Evolutionary conservation across 225 moss, liverwort and hornwort species (phyloP), one percentile per base, ranked within the genome.

Genomic region (Neckera pumila): DNA sequence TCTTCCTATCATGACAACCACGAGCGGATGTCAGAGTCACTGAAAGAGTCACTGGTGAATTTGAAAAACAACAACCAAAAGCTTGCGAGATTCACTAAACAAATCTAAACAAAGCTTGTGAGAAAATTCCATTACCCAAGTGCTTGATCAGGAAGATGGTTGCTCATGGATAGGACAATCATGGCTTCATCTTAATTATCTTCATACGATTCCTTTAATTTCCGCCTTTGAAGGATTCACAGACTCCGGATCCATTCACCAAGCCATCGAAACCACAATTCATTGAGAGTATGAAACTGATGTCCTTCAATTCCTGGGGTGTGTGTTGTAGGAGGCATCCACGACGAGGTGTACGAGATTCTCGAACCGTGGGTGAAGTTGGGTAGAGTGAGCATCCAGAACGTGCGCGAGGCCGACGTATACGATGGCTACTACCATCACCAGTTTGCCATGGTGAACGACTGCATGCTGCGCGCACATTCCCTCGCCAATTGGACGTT

Each of bases 391-490:
- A 87, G 54, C 21, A 76, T 93, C 57, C 79, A 92, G 31, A 91
- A 93, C 5, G 16, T 90, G 58, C 70, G 80, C 7, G 79, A 85
- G 58, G 56, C 75, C 10, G 57, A 54, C 0, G 30, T 88, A 11
- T 93, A 91, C 3, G 61, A 92, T 6, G 89, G 85, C 23, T 90
- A 86, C 79, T 81, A 86, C 23, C 76, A 88, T 8, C 84, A 92
- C 87, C 92, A 93, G 22, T 89, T 84, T 21, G 9, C 82, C 9
- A n/a, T 90, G 17, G 40, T 92, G 62, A 93, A 93, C 5, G 92
- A 93, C 38, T 93, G 92, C 62, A 60, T 93, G 89, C 43, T 89
- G 8, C 79, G 90, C 2, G 77, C 90, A 9, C 87, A 85, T 1
- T 33, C 72, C 3, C 53, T 92, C 12, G 87, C 90, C 18, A 90